phyloP scores from a whole-genome alignment of 2,329 filamentous ascomycete genomes.

The Ciborinia camelliae region DNA sequence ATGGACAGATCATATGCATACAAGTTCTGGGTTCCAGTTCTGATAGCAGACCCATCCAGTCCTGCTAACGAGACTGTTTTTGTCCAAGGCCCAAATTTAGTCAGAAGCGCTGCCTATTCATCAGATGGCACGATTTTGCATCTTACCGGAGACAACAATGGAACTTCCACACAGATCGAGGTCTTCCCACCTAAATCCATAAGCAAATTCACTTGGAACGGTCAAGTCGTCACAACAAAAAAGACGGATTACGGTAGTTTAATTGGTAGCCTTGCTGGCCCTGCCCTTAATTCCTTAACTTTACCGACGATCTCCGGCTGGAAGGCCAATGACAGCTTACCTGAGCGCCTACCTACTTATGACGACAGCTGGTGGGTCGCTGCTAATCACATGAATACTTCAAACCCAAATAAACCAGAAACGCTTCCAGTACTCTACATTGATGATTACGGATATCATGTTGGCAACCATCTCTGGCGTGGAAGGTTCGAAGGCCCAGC shows the following conservation, averaged over 20 bases:
- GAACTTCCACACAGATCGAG: constrained; percentile 41
- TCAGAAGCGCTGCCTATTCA: constrained; percentile 43
- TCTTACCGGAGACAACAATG: constrained; percentile 46
- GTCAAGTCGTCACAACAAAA: constrained; percentile 35
- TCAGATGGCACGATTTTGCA: constrained; percentile 39
- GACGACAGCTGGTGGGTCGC: constrained; percentile 37
- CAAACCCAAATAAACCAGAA: constrained; percentile 40
- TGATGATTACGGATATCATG: constrained; percentile 45
- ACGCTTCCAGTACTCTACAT: constrained; percentile 46
- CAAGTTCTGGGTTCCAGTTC: constrained; percentile 53
- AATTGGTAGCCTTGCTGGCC: constrained; percentile 23
- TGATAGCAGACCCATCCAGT: constrained; percentile 42
- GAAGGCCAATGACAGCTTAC: constrained; percentile 45
- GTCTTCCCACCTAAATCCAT: constrained; percentile 48
- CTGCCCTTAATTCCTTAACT: constrained; percentile 19
- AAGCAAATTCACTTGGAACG: constrained; percentile 51
- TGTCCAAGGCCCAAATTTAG: constrained; percentile 51
- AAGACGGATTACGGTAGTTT: constrained; percentile 45
- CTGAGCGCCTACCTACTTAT: constrained; percentile 42
- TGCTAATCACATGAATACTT: constrained; percentile 18
- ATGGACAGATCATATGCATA: constrained; percentile 54
- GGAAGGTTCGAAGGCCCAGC: constrained; percentile 32
- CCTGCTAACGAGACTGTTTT: constrained; percentile 42
- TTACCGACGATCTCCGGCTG: constrained; percentile 28
- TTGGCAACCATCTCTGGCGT: constrained; percentile 44